Percentiles rank a stretch among this genome's conserved stretches.
These are phyloP conservation scores for Umbelopsis sp. DNA, from an alignment of 192 early-diverging fungal genomes.

Conservation along the genomic window DNA sequence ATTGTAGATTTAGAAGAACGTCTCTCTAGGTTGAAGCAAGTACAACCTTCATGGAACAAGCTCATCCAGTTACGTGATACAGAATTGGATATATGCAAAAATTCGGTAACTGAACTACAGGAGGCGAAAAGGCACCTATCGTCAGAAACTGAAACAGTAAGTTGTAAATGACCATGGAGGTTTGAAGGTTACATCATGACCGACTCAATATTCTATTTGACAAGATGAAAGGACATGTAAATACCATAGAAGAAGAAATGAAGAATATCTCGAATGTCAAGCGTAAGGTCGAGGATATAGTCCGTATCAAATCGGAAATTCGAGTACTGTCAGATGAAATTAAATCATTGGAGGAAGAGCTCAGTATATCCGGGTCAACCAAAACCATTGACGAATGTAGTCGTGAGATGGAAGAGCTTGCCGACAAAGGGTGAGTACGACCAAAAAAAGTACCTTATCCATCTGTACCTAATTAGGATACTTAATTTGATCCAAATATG, in stretches of 20 bases:
- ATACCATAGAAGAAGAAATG: conserved; percentile 36
- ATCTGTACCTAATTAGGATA: no score
- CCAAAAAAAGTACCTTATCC: no score
- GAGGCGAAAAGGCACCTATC: conserved; percentile 28
- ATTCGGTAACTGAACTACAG: conserved; percentile 18
- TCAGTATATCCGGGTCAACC: conserved; percentile 57
- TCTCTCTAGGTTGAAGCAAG: conserved; percentile 30
- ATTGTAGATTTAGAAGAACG: conserved; percentile 41
- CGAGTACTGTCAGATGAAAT: conserved; percentile 48
- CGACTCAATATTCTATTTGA: not conserved
- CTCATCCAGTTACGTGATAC: conserved; percentile 42
- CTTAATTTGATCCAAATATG: not conserved
- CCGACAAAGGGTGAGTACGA: conserved; percentile 46
- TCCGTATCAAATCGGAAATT: conserved; percentile 41
- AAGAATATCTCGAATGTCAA: conserved; percentile 27
- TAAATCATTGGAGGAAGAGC: conserved; percentile 43
- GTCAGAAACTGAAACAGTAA: conserved; percentile 34
- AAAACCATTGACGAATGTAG: conserved; percentile 72
- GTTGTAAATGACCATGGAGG: not conserved
- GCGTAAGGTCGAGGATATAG: conserved; percentile 40
- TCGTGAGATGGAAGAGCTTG: conserved; percentile 52
- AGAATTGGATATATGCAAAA: conserved; percentile 50
- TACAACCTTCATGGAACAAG: conserved; percentile 48
- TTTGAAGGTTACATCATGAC: not conserved
- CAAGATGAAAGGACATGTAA: conserved; percentile 7